These are phyloP conservation scores for Hortiboletus campestris DNA, from an alignment of 768 basidiomycete species.

Conservation along the genomic window DNA sequence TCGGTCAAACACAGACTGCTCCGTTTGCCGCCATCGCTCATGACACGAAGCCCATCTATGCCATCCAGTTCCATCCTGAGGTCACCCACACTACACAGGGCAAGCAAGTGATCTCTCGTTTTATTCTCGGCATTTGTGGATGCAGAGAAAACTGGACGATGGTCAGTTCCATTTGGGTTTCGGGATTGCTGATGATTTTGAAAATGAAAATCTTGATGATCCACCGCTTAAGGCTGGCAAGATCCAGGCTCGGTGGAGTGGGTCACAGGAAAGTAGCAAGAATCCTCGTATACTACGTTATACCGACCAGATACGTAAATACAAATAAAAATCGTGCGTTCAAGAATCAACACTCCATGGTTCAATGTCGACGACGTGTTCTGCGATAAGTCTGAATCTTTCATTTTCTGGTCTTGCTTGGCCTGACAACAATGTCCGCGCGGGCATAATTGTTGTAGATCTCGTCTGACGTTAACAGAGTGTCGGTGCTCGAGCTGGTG, in stretches of 20 bases:
- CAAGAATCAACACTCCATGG: too few relatives aligned
- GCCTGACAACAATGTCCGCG: slow-evolving; percentile 43
- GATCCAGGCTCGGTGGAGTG: too few relatives aligned
- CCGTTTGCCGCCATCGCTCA: slow-evolving; percentile 95
- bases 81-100: slow-evolving; percentile 93
- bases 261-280: background rate
- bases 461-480: slow-evolving; percentile 66
- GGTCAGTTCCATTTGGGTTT: slow-evolving; percentile 44
- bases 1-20: slow-evolving; percentile 82
- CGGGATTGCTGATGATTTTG: slow-evolving; percentile 2
- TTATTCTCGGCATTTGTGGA: slow-evolving; percentile 80
- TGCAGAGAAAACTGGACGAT: slow-evolving; percentile 90
- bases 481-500: slow-evolving; percentile 54
- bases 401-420: slow-evolving; percentile 14
- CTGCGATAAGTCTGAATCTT: background rate
- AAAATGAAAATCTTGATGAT: background rate
- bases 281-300: background rate
- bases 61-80: slow-evolving; percentile 98
- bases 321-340: background rate
- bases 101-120: slow-evolving; percentile 83
- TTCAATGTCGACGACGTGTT: background rate
- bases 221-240: slow-evolving; percentile 51
- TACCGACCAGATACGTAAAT: background rate
- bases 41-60: slow-evolving; percentile 83
- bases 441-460: slow-evolving; percentile 72